These are phyloP conservation scores for Prunus salicina DNA, from an alignment of 306 rosid genomes.

Conservation along the genomic window DNA sequence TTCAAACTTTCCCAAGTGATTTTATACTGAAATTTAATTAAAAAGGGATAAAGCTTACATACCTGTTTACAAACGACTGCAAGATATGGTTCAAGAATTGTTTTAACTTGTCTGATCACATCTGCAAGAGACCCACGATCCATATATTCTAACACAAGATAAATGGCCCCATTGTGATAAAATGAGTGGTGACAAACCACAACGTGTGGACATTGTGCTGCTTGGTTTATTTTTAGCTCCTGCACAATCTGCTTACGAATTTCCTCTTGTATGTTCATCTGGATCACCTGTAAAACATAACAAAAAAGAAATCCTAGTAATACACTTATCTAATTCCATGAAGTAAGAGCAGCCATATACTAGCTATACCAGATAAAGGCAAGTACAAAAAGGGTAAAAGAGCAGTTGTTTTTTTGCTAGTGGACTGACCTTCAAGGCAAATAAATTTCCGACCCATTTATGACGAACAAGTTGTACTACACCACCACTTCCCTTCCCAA, in stretches of 20 bases:
- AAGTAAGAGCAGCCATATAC: slow-evolving; percentile 1
- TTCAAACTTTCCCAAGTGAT: neutral
- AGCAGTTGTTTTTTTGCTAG: neutral
- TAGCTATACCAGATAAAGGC: slow-evolving; percentile 5
- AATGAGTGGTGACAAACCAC: slow-evolving; percentile 95
- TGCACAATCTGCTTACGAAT: slow-evolving; percentile 97
- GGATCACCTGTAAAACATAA: slow-evolving; percentile 67
- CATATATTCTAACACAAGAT: slow-evolving; percentile 96
- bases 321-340: neutral
- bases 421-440: slow-evolving; percentile 81
- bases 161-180: slow-evolving; percentile 87
- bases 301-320: slow-evolving; percentile 5
- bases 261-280: slow-evolving; percentile 95
- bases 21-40: neutral
- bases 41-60: slow-evolving; percentile 9
- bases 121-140: slow-evolving; percentile 96
- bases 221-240: slow-evolving; percentile 96
- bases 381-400: slow-evolving; percentile 17
- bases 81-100: slow-evolving; percentile 98
- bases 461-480: slow-evolving; percentile 97
- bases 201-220: slow-evolving; percentile 90
- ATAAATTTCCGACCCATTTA: slow-evolving; percentile 85
- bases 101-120: slow-evolving; percentile 77
- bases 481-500: slow-evolving; percentile 97
- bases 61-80: slow-evolving; percentile 99